A percentile compares a stretch with the other conserved stretches of the same genome.
Conservation (phyloP, 192 early-diverging fungal genomes). For the Umbelopsis sp. region DNA sequence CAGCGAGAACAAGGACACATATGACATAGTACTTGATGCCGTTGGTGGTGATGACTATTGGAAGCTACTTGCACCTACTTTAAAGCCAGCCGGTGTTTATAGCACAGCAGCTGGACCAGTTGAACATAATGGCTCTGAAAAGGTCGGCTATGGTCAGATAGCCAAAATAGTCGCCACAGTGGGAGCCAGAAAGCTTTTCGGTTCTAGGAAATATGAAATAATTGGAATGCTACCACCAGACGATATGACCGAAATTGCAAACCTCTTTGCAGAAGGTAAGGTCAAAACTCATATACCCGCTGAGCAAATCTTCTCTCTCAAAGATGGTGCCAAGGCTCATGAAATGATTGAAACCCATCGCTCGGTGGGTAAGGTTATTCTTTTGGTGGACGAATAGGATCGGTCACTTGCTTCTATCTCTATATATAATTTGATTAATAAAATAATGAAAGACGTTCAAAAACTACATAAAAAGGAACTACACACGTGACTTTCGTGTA, state of each 20-base stretch:
- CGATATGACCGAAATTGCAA: background rate
- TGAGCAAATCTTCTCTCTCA: slow-evolving; percentile 25
- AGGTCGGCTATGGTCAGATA: background rate
- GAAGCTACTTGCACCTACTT: background rate
- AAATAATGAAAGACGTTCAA: background rate
- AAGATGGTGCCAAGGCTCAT: slow-evolving; percentile 33
- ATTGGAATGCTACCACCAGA: background rate
- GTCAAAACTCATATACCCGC: slow-evolving; percentile 15
- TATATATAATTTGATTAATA: too few species aligned
- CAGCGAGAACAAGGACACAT: slow-evolving; percentile 27
- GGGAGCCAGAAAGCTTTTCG: slow-evolving; percentile 3
- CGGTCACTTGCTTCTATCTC: background rate
- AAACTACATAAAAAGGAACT: background rate
- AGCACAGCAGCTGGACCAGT: slow-evolving; percentile 26
- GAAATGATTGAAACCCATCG: slow-evolving; percentile 31
- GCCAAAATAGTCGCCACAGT: background rate
- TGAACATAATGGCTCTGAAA: slow-evolving; percentile 20
- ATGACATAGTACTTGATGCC: slow-evolving; percentile 51
- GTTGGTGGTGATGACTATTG: slow-evolving; percentile 43
- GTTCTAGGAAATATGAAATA: slow-evolving; percentile 5
- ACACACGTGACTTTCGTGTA: background rate
- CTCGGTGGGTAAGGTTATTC: slow-evolving; percentile 36
- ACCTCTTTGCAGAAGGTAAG: background rate
- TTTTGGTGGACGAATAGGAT: slow-evolving; percentile 9
- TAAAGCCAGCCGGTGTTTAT: slow-evolving; percentile 24